Conservation (phyloP, 2,329 filamentous ascomycete genomes). For the Penicillium vulpinum region DNA sequence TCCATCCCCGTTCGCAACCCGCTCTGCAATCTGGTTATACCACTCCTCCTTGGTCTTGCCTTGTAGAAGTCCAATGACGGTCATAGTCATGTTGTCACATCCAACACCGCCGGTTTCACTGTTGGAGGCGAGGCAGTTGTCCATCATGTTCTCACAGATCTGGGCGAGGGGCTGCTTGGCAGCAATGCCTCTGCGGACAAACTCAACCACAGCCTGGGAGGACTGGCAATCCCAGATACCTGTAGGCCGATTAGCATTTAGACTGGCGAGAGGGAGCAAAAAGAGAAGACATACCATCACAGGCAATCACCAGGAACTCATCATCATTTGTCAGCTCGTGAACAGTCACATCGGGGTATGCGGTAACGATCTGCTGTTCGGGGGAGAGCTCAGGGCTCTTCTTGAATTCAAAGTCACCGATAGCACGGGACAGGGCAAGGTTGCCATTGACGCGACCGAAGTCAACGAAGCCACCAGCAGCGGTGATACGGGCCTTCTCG, state of each 20-base stretch:
- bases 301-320: conserved; percentile 91
- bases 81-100: conserved; percentile 99
- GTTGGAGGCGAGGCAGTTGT: conserved; percentile 97
- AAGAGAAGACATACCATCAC: conserved; percentile 68
- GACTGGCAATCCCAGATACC: conserved; percentile 99
- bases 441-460: conserved; percentile 99
- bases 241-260: conserved; percentile 42
- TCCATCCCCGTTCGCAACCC: conserved; percentile 94
- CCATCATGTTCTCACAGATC: conserved; percentile 99
- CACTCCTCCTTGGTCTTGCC: conserved; percentile 95
- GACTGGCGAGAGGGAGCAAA: conserved; percentile 4
- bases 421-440: conserved; percentile 90
- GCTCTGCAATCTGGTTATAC: conserved; percentile 93
- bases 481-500: conserved; percentile 93
- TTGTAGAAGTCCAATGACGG: conserved; percentile 81
- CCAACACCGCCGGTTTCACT: conserved; percentile 97
- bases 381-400: conserved; percentile 95
- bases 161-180: conserved; percentile 91
- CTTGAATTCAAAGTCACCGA: conserved; percentile 99
- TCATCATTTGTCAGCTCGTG: conserved; percentile 92
- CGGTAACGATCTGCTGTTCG: conserved; percentile 98
- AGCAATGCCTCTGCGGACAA: conserved; percentile 92
- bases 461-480: conserved; percentile 95
- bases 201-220: conserved; percentile 94
- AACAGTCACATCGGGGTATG: conserved; percentile 88